These are phyloP conservation scores for Hippophae gyantsensis DNA, from an alignment of 306 rosid species.

Conservation along the genomic window DNA sequence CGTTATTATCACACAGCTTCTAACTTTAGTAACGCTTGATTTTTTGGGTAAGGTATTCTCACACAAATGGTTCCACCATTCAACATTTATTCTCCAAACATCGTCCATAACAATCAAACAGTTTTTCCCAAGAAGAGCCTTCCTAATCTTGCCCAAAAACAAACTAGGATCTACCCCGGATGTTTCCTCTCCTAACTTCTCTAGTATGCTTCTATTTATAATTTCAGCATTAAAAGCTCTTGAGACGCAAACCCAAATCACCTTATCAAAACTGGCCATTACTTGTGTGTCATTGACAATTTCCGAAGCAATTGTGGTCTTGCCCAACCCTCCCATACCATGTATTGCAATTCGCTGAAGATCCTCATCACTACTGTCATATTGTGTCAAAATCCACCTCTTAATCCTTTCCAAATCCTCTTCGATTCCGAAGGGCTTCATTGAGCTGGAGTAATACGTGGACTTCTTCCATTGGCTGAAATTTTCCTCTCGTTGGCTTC, in stretches of 20 bases:
- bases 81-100: constrained; percentile 4
- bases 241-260: constrained; percentile 15
- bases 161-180: not conserved
- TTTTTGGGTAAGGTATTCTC: not conserved
- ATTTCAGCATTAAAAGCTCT: not conserved
- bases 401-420: not conserved
- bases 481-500: not conserved
- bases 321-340: constrained; percentile 13
- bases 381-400: not conserved
- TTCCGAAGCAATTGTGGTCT: constrained; percentile 13
- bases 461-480: not conserved
- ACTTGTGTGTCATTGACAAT: not conserved
- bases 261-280: not conserved
- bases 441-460: not conserved
- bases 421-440: constrained; percentile 4
- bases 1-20: constrained; percentile 8
- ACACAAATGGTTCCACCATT: constrained; percentile 8
- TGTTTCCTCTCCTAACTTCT: not conserved
- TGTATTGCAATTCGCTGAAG: not conserved
- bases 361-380: not conserved
- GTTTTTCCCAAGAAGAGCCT: not conserved
- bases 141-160: not conserved
- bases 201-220: not conserved
- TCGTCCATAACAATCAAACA: constrained; percentile 17
- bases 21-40: not conserved